Conservation (phyloP, 305 asterid genomes). For the Solanum hybrid region DNA sequence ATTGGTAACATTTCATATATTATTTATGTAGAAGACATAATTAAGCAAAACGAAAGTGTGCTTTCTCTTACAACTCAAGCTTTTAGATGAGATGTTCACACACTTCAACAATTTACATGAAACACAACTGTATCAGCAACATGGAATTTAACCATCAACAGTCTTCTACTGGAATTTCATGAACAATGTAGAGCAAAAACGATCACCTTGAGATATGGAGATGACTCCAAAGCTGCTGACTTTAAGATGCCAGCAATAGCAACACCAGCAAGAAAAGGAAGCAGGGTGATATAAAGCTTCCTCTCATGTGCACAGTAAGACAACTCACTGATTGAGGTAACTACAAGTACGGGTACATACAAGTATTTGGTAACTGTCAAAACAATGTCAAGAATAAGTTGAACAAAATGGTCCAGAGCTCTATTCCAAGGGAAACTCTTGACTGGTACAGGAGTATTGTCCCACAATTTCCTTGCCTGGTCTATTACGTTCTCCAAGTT, state of each 20-base stretch:
- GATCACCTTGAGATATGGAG: constrained; percentile 68
- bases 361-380: constrained; percentile 52
- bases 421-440: constrained; percentile 83
- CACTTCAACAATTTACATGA: not conserved
- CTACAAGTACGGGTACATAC: constrained; percentile 47
- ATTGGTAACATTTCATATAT: not conserved
- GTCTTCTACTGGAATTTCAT: not conserved
- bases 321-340: constrained; percentile 71
- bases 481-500: constrained; percentile 25
- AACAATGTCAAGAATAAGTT: constrained; percentile 55
- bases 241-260: constrained; percentile 58
- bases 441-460: constrained; percentile 57
- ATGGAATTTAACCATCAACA: not conserved
- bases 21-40: not conserved
- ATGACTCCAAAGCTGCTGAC: constrained; percentile 58
- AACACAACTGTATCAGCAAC: not conserved
- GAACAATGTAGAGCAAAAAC: not conserved
- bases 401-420: constrained; percentile 57
- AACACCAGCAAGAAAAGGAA: constrained; percentile 65
- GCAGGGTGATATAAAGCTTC: constrained; percentile 54
- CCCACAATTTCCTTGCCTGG: constrained; percentile 64
- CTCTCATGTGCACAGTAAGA: constrained; percentile 93
- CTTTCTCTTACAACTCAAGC: not conserved
- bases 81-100: not conserved
- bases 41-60: not conserved